These are phyloP conservation scores for Ustilago shanxiensis DNA, from an alignment of 1,284 basidiomycete genomes.

Conservation along the genomic window DNA sequence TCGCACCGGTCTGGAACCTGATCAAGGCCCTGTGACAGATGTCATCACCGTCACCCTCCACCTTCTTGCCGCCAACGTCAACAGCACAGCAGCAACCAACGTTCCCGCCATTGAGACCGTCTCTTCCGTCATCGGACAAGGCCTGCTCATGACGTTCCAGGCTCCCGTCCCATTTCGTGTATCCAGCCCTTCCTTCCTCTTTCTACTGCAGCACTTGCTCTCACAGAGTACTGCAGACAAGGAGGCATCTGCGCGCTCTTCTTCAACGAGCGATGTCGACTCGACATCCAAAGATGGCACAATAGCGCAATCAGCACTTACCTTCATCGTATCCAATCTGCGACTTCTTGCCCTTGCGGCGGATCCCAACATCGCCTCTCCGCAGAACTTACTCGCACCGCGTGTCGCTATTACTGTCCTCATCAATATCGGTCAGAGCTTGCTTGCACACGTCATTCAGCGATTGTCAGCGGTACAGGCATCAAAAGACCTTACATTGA, in stretches of 20 bases:
- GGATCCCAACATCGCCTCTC: conserved; percentile 22
- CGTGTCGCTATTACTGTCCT: conserved; percentile 49
- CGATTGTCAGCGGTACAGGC: conserved; percentile 14
- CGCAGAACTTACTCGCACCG: conserved; percentile 45
- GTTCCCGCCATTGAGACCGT: conserved; percentile 41
- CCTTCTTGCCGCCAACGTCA: conserved; percentile 31
- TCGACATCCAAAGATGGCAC: conserved; percentile 5
- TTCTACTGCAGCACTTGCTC: conserved; percentile 20
- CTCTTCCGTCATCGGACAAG: conserved; percentile 49
- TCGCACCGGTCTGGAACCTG: conserved; percentile 27
- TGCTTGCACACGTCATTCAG: conserved; percentile 34
- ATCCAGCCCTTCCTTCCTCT: conserved; percentile 25
- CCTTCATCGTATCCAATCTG: conserved; percentile 34
- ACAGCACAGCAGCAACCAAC: conserved; percentile 12
- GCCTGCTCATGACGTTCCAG: conserved; percentile 41
- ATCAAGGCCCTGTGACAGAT: conserved; percentile 49
- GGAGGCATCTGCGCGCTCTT: neutral
- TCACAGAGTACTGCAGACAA: neutral
- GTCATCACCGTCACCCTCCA: conserved; percentile 44
- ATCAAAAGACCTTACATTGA: conserved; percentile 20
- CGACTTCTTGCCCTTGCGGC: conserved; percentile 39
- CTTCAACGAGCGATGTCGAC: neutral
- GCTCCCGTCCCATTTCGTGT: conserved; percentile 24
- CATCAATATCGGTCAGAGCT: conserved; percentile 35
- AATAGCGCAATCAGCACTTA: conserved; percentile 15